phyloP scores from a whole-genome alignment of 2,329 filamentous ascomycete genomes.

The Xylariaceae sp. region DNA sequence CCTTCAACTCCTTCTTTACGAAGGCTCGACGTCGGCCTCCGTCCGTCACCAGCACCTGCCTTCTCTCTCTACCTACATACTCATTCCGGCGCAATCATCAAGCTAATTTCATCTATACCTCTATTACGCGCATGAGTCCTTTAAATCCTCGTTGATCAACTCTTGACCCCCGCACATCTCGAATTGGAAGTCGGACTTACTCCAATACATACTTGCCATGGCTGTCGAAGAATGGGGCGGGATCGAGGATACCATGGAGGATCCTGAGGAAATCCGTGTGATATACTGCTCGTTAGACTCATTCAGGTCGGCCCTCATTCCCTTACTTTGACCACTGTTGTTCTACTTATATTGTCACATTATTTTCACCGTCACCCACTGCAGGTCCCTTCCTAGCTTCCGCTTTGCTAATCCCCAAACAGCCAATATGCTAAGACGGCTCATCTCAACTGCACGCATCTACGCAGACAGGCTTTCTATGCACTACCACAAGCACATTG shows the following conservation, averaged over 20 bases:
- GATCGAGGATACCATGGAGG: constrained; percentile 61
- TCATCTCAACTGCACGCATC: constrained; percentile 87
- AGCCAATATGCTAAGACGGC: constrained; percentile 83
- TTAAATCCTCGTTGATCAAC: neutral
- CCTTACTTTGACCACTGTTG: neutral
- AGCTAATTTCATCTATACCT: too few species aligned
- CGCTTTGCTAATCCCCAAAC: constrained; percentile 8
- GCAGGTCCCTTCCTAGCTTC: neutral
- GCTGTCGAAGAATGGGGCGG: constrained; percentile 52
- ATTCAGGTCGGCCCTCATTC: constrained; percentile 63
- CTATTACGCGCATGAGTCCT: too few species aligned
- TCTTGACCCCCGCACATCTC: too few species aligned
- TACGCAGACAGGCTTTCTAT: constrained; percentile 89
- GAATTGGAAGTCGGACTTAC: too few species aligned
- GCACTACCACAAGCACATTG: constrained; percentile 80
- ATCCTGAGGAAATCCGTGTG: constrained; percentile 76
- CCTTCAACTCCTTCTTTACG: too few species aligned
- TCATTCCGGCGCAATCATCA: too few species aligned
- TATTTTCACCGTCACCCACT: neutral
- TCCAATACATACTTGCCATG: too few species aligned
- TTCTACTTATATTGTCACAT: neutral
- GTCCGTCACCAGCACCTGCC: too few species aligned
- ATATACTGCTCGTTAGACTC: constrained; percentile 83
- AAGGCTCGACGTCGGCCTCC: too few species aligned
- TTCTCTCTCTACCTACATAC: too few species aligned